Base-by-base conservation (phyloP, 1,284 basidiomycete species). In the Sutorius eximius region DNA sequence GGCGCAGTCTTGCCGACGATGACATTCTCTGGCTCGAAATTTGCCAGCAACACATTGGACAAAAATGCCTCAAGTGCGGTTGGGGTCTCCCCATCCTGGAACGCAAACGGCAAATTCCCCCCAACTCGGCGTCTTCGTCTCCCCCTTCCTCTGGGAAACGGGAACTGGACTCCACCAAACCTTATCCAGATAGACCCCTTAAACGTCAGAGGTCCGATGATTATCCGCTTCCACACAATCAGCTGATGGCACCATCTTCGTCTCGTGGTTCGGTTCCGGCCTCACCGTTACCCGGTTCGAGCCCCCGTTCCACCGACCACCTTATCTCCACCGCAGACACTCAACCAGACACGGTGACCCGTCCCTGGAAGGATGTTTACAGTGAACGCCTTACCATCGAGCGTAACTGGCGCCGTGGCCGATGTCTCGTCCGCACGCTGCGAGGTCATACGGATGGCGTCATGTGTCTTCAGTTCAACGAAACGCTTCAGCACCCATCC, bases 291-390 rank as follows among this genome's bases (percentile, higher is more conserved):
- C 58, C 55, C 36, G 20, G 27, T n/a, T 30, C 59, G 32, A 45
- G 63, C 32, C 51, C 57, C 27, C 61, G 34, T 18, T 33, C 65
- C 56, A 2, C 66, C 57, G 49, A 66, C 52, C 45, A 55, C 53
- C 60, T 62, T 12, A 29, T 33, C 45, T 16, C 62, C 37, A 47
- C 30, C 45, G 6, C 48, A 43, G 24, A 37, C 47, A 20, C 43
- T 8, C 56, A 51, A n/a, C 11, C 47, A 6, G 59, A 63, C 34
- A 57, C 70, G 22, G 58, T 82, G 52, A 94, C 91, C 16, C 86
- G 93, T 46, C 97, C 96, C 0, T 99, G 97, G 97, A 99, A 99
- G 73, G 87, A 91, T 58, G 95, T 99, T n/a, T 99, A 99, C 74
- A 95, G 92, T 71, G 97, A 99, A 72, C 87, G 97, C 16, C 83